phyloP scores from a whole-genome alignment of 164 flowering plant genomes.

The Tetrastigma voinierianum region DNA sequence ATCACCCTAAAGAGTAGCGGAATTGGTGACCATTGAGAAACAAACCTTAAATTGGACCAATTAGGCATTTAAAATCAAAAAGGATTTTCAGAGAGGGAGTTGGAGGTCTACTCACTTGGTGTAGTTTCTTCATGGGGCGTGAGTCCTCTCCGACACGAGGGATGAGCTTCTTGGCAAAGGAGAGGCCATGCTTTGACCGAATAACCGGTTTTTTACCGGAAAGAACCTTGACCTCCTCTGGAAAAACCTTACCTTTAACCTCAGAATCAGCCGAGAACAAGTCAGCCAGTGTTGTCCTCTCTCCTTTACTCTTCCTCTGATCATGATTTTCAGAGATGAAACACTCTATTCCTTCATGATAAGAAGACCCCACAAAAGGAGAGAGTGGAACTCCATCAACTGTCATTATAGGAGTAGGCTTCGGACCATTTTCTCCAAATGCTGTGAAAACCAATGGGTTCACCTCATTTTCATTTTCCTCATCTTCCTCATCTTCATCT shows the following conservation, averaged over 20 bases:
- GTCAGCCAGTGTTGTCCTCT: conserved; percentile 66
- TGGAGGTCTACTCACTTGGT: conserved; percentile 35
- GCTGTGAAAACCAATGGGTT: conserved; percentile 30
- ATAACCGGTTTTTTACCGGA: conserved; percentile 14
- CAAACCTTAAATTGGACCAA: too few species aligned
- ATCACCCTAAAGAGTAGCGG: too few species aligned
- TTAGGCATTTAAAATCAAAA: background rate
- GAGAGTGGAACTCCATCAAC: conserved; percentile 12
- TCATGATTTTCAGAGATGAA: conserved; percentile 6
- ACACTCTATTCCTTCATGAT: background rate
- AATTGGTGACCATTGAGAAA: too few species aligned
- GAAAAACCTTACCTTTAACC: conserved; percentile 3
- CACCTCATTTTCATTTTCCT: conserved; percentile 10
- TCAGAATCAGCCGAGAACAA: conserved; percentile 53
- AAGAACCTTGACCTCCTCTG: conserved; percentile 2
- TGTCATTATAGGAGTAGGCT: conserved; percentile 1
- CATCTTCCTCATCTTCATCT: conserved; percentile 13
- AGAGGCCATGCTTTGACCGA: conserved; percentile 20
- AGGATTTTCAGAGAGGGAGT: background rate
- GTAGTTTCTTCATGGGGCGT: conserved; percentile 44
- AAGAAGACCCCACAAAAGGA: conserved; percentile 1
- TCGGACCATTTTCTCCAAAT: conserved; percentile 10
- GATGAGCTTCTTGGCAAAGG: conserved; percentile 48
- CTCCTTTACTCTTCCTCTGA: conserved; percentile 24
- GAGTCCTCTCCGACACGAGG: conserved; percentile 38